A percentile compares a stretch with the other conserved stretches of the same genome.
phyloP scores from a whole-genome alignment of 2,329 filamentous ascomycete genomes.

The Trichoderma asperellum region DNA sequence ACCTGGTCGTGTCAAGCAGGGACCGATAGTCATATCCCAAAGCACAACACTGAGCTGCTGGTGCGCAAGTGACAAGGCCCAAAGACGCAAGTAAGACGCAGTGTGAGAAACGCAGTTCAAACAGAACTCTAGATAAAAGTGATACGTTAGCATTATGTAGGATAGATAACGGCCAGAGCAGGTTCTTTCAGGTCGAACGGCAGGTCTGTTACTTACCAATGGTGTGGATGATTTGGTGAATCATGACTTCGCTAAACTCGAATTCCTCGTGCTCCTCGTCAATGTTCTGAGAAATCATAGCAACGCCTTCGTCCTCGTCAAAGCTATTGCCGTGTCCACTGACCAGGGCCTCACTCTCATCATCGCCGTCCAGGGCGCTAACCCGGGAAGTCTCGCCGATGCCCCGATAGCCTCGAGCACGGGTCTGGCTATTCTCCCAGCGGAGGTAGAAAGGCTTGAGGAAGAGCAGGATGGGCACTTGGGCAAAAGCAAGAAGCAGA shows the following conservation, averaged over 20 bases:
- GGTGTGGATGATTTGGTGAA: constrained; percentile 98
- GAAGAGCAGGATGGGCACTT: constrained; percentile 90
- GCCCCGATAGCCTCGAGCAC: constrained; percentile 86
- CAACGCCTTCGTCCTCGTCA: constrained; percentile 75
- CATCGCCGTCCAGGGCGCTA: constrained; percentile 87
- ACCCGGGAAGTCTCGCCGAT: constrained; percentile 88
- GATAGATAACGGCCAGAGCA: background rate
- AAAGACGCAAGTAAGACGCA: constrained; percentile 96
- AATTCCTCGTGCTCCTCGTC: constrained; percentile 91
- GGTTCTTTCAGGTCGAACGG: background rate
- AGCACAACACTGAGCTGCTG: constrained; percentile 96
- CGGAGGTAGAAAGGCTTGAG: constrained; percentile 95
- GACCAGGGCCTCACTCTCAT: constrained; percentile 62
- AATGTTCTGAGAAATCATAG: constrained; percentile 87
- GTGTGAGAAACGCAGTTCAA: constrained; percentile 99
- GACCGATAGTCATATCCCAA: constrained; percentile 92
- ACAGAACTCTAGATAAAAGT: constrained; percentile 75
- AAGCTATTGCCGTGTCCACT: constrained; percentile 63
- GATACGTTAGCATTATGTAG: background rate
- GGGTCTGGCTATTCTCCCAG: constrained; percentile 88
- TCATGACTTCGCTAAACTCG: constrained; percentile 96
- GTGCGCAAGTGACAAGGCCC: constrained; percentile 95
- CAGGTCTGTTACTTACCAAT: constrained; percentile 68
- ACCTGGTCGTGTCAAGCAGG: constrained; percentile 70
- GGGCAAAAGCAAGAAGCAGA: constrained; percentile 77